Evolutionary conservation across 2,329 filamentous ascomycete species (phyloP).

Genomic region (Drechslerella dactyloides): DNA sequence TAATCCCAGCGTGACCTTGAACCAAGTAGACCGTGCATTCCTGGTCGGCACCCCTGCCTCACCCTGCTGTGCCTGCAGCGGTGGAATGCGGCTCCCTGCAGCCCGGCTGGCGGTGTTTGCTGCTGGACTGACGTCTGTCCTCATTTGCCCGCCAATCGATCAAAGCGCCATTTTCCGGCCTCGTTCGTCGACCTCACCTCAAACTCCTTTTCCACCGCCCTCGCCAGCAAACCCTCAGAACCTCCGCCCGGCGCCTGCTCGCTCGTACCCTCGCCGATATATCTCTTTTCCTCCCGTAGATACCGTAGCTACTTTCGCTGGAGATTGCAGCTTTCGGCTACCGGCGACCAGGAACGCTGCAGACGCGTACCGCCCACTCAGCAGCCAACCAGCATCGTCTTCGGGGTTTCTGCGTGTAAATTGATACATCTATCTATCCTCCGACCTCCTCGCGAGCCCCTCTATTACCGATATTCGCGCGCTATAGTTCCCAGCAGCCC

Average conservation of each 20-base stretch:
- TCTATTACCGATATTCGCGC: not conserved
- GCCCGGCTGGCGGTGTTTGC: conserved; percentile 6
- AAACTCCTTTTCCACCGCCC: conserved; percentile 8
- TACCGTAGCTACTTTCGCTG: not conserved
- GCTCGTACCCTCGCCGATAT: not conserved
- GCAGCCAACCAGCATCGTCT: not conserved
- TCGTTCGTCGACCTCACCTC: conserved; percentile 3
- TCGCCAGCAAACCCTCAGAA: conserved; percentile 7
- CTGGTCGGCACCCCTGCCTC: not conserved
- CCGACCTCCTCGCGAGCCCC: not conserved
- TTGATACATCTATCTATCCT: no score
- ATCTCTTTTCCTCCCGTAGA: not conserved
- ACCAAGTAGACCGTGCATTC: no score
- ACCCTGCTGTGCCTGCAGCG: not conserved
- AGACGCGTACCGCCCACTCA: not conserved
- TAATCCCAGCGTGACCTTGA: no score
- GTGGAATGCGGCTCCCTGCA: conserved; percentile 16
- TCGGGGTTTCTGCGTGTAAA: not conserved
- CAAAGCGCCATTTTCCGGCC: conserved; percentile 21
- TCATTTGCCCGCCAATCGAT: conserved; percentile 32
- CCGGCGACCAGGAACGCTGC: not conserved
- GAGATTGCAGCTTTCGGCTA: not conserved
- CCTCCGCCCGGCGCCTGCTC: conserved; percentile 14
- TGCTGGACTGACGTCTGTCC: conserved; percentile 38
- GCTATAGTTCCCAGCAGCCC: not conserved